A percentile compares a stretch with the other conserved stretches of the same genome.
Conservation (phyloP, 768 basidiomycete genomes). For the Megacollybia marginata region DNA sequence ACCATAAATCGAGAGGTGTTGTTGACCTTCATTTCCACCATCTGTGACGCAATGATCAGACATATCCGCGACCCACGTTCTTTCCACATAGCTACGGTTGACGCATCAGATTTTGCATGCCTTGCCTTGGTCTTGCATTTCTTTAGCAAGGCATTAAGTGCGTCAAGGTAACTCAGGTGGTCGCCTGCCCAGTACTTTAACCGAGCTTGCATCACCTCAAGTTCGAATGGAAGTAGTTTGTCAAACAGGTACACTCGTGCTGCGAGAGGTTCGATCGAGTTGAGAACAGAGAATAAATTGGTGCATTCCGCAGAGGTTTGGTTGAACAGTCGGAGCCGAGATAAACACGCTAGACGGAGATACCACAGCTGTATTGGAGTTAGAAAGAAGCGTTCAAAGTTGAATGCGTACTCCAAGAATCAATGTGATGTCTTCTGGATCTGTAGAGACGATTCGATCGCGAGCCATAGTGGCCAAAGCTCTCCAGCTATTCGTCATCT, state of each 20-base stretch:
- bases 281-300: slow-evolving; percentile 69
- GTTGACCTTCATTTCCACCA: slow-evolving; percentile 77
- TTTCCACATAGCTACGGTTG: slow-evolving; percentile 64
- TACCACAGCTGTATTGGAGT: slow-evolving; percentile 60
- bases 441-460: slow-evolving; percentile 63
- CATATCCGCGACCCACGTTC: slow-evolving; percentile 72
- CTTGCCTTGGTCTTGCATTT: slow-evolving; percentile 52
- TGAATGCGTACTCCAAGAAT: slow-evolving; percentile 54
- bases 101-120: slow-evolving; percentile 25
- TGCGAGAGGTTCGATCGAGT: slow-evolving; percentile 44
- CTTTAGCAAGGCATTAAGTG: slow-evolving; percentile 51
- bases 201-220: slow-evolving; percentile 66
- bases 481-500: slow-evolving; percentile 90
- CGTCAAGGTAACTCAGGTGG: slow-evolving; percentile 73
- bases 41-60: slow-evolving; percentile 73
- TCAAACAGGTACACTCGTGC: slow-evolving; percentile 56
- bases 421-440: slow-evolving; percentile 58
- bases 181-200: slow-evolving; percentile 80
- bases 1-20: background rate
- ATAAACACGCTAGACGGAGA: slow-evolving; percentile 69
- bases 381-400: background rate
- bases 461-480: slow-evolving; percentile 79
- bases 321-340: slow-evolving; percentile 78
- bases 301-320: slow-evolving; percentile 81
- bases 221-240: slow-evolving; percentile 49